Evolutionary conservation across 176 grass and related monocot species (phyloP).

Genomic region (Ananas comosus): DNA sequence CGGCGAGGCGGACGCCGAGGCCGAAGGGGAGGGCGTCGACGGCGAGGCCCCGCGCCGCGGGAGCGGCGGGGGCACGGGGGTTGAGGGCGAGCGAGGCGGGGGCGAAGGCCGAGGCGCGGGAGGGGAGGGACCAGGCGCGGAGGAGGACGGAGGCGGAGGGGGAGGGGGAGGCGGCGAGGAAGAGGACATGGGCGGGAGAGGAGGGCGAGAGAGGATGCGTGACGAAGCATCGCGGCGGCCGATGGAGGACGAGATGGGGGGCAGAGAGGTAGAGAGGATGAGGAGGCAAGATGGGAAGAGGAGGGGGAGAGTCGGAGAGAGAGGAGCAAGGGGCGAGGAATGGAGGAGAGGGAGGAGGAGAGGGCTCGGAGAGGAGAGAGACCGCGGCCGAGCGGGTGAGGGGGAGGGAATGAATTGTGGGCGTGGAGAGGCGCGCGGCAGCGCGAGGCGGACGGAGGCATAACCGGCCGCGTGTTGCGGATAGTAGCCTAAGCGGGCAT

Average conservation of each 20-base stretch:
- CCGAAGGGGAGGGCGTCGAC: constrained; percentile 51
- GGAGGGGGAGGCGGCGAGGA: constrained; percentile 39
- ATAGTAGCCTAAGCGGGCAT: no score
- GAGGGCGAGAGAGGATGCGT: constrained; percentile 12
- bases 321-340: constrained; percentile 41
- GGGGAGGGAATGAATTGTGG: constrained; percentile 18
- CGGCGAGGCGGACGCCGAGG: constrained; percentile 46
- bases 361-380: constrained; percentile 24
- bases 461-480: constrained; percentile 39
- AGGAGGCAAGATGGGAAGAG: constrained; percentile 39
- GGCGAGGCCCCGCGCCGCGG: constrained; percentile 22
- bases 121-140: constrained; percentile 42
- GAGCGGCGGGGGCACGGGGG: constrained; percentile 13
- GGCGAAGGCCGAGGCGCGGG: constrained; percentile 29
- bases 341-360: constrained; percentile 15
- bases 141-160: constrained; percentile 44
- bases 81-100: constrained; percentile 42
- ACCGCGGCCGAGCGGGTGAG: constrained; percentile 4
- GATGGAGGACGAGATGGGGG: neutral
- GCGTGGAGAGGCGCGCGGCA: constrained; percentile 24
- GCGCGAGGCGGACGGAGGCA: constrained; percentile 27
- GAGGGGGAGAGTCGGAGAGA: constrained; percentile 51
- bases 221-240: constrained; percentile 18
- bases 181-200: constrained; percentile 4
- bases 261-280: constrained; percentile 39